phyloP scores from a whole-genome alignment of 768 basidiomycete species.

The Tephrocybe sp. region DNA sequence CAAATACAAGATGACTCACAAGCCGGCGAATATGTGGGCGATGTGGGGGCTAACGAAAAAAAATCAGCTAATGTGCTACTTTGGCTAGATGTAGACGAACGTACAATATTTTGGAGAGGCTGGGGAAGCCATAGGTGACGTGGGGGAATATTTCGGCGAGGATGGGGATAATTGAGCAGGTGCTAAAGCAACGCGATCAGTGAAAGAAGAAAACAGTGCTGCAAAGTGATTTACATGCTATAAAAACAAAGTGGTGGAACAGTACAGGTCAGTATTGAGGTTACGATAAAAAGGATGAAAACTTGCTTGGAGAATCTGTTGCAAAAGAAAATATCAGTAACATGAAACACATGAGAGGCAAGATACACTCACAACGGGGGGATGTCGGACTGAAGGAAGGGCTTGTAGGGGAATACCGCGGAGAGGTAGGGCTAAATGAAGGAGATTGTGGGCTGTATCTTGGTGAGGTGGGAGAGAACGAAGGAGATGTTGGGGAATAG shows the following conservation, averaged over 20 bases:
- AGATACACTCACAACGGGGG: constrained; percentile 71
- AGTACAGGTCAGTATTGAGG: constrained; percentile 23
- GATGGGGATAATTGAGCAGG: constrained; percentile 85
- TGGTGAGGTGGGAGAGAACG: constrained; percentile 84
- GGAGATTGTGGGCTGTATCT: constrained; percentile 89
- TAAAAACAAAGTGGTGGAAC: constrained; percentile 3
- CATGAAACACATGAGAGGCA: too few relatives aligned
- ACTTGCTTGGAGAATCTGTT: constrained; percentile 81
- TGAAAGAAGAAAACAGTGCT: not conserved
- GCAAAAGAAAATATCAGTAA: constrained; percentile 20
- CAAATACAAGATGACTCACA: constrained; percentile 54
- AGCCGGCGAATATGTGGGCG: constrained; percentile 85
- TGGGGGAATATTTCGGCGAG: constrained; percentile 91
- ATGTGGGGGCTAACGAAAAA: constrained; percentile 70
- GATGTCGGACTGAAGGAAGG: constrained; percentile 93
- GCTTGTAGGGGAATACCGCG: constrained; percentile 85
- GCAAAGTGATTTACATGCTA: constrained; percentile 59
- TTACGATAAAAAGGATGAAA: constrained; percentile 1
- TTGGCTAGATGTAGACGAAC: constrained; percentile 26
- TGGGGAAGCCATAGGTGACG: constrained; percentile 87
- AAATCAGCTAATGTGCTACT: constrained; percentile 12
- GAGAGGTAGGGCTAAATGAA: constrained; percentile 88
- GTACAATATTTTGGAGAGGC: constrained; percentile 91
- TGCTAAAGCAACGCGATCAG: constrained; percentile 39
- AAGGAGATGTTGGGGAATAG: constrained; percentile 84